A percentile compares a stretch with the other conserved stretches of the same genome.
Evolutionary conservation across 164 flowering plant species (phyloP).

Genomic region (Vitis labrusca): DNA sequence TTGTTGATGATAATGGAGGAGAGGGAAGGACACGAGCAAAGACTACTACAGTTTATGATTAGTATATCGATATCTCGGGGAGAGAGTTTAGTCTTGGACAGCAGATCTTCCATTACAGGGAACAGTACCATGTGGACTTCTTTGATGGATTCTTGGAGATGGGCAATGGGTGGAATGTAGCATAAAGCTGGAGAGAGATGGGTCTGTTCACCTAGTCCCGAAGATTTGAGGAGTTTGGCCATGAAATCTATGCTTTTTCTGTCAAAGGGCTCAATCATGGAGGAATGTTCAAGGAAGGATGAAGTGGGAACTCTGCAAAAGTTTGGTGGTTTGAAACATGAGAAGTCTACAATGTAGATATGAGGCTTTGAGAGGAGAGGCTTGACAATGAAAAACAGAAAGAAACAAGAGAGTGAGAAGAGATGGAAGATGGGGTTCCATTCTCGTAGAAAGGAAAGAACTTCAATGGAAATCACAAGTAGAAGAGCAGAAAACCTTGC

Average conservation of each 20-base stretch:
- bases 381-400: constrained; percentile 19
- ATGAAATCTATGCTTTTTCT: constrained; percentile 53
- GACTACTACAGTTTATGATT: constrained; percentile 67
- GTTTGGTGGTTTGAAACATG: constrained; percentile 59
- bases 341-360: constrained; percentile 62
- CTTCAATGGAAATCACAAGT: constrained; percentile 19
- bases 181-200: constrained; percentile 62
- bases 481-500: constrained; percentile 16
- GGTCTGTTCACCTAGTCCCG: constrained; percentile 61
- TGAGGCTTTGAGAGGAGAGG: constrained; percentile 23
- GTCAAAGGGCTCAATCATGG: constrained; percentile 33
- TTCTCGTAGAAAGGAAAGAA: constrained; percentile 14
- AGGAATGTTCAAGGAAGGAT: constrained; percentile 45
- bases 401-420: constrained; percentile 10
- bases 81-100: constrained; percentile 46
- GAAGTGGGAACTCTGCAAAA: constrained; percentile 51
- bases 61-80: constrained; percentile 56
- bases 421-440: constrained; percentile 28
- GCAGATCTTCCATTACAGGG: constrained; percentile 58
- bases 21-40: constrained; percentile 68
- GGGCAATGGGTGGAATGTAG: constrained; percentile 59
- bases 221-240: constrained; percentile 45
- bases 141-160: constrained; percentile 37
- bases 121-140: constrained; percentile 64
- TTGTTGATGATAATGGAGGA: constrained; percentile 57